Conservation (phyloP, 176 grass and related monocot genomes). For the Thinopyrum elongatum region DNA sequence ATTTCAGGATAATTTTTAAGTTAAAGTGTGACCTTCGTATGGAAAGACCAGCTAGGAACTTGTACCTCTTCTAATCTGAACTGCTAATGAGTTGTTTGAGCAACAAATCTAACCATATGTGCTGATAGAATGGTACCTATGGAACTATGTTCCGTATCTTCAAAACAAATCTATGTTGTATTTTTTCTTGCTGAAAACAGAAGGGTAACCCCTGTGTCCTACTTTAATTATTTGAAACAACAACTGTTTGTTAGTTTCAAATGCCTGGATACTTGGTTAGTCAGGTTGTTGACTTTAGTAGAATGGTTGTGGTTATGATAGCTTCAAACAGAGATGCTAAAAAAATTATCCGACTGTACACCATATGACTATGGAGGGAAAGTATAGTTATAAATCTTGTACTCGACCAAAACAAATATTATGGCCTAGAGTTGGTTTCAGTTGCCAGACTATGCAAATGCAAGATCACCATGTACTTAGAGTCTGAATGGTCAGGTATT, state of each 20-base stretch:
- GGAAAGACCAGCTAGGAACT: neutral
- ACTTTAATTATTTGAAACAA: neutral
- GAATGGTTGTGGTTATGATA: neutral
- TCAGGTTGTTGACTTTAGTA: neutral
- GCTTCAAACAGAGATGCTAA: neutral
- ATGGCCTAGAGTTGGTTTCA: neutral
- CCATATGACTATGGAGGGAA: neutral
- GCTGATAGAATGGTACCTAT: neutral
- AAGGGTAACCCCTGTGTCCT: neutral
- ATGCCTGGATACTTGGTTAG: neutral
- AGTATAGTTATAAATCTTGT: neutral
- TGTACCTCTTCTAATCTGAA: slow-evolving; percentile 13
- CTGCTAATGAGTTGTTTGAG: neutral
- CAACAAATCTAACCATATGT: neutral
- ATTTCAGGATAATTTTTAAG: neutral
- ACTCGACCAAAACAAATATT: neutral
- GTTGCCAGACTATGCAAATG: neutral
- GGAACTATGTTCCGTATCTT: neutral
- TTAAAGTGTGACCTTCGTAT: slow-evolving; percentile 3
- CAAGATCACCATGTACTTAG: neutral
- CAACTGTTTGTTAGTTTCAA: neutral
- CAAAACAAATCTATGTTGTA: neutral
- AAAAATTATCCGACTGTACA: neutral
- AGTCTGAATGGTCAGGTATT: neutral
- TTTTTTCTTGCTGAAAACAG: neutral